Conservation (phyloP, 2,329 filamentous ascomycete genomes). For the Talaromyces pinophilus region DNA sequence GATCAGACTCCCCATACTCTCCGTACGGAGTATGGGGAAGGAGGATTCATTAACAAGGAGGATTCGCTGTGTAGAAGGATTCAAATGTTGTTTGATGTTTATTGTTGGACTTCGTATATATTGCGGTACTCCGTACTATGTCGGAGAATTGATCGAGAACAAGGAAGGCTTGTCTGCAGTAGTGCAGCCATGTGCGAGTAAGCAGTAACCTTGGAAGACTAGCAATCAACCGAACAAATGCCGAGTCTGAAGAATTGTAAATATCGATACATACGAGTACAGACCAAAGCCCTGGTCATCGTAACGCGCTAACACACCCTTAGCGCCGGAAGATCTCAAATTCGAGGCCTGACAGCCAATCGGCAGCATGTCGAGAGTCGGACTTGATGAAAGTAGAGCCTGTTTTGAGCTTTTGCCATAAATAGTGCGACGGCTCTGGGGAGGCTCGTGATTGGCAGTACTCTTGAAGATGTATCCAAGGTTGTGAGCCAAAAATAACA, state of each 20-base stretch:
- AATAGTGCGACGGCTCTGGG: not conserved
- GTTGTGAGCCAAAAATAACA: slow-evolving; percentile 3
- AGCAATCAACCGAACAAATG: not conserved
- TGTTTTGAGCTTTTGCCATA: not conserved
- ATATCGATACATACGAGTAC: not conserved
- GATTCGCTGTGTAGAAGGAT: not conserved
- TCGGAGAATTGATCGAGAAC: not conserved
- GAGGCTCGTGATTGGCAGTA: not conserved
- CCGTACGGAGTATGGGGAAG: not conserved
- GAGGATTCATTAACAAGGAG: not conserved
- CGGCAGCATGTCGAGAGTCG: slow-evolving; percentile 3
- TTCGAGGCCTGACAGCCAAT: slow-evolving; percentile 11
- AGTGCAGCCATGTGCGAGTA: not conserved
- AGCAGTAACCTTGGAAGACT: not conserved
- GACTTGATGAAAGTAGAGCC: not conserved
- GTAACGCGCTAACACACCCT: slow-evolving; percentile 4
- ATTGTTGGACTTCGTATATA: not conserved
- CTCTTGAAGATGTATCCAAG: not conserved
- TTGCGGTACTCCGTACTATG: not conserved
- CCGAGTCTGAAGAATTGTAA: not conserved
- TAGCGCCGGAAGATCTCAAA: slow-evolving; percentile 12
- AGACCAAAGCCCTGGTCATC: not conserved
- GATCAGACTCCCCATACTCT: not conserved
- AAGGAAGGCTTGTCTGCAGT: not conserved
- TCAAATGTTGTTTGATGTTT: not conserved